Evolutionary conservation across 768 basidiomycete species (phyloP), one percentile per base, ranked within the genome.

Genomic region (Trametes coccinea): DNA sequence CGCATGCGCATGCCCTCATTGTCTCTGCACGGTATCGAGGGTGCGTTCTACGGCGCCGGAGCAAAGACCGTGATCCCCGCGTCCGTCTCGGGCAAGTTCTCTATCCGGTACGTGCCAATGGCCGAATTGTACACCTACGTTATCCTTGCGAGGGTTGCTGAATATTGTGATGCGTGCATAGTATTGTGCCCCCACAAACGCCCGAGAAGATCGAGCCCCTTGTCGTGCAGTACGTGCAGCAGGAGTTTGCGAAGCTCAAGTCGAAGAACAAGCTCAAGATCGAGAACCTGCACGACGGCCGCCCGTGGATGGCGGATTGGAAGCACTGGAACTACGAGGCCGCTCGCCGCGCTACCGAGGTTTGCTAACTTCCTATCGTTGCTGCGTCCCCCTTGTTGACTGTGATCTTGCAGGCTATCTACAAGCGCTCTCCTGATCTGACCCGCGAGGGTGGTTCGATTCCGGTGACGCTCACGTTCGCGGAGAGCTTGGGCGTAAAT

Each of bases 1-100:
- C 86, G 93, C 67, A 98, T 98, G 95, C 85, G 94, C 37, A 79
- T 84, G 67, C 92, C 95, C 2, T 90, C 88, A 60, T 82, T 98
- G 63, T 95, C 93, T 2, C 76, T 98, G 29, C 95, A 98, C 72
- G 96, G 96, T 10, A 95, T 98, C 68, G 92, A 97, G 75, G 95
- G 95, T 51, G 96, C 95, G 1, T 97, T 95, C 79, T 92, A 84
- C 56, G 86, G 84, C 0, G 81, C 84, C 0, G 93, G 92, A 2
- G 84, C 82, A 17, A 94, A 93, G 84, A 98, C 95, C 0, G 95
- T 98, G 69, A 98, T 98, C 60, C 95, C 95, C 0, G 93, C 93
- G 34, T 87, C 87, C 61, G 92, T 90, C 9, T 73, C 83, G 39
- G 95, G 95, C 46, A 97, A 97, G 76, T 98, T 97, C 80, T 95